Evolutionary conservation across 2,329 filamentous ascomycete genomes (phyloP), one percentile per base, ranked within the genome.

Genomic region (Alternaria ethzedia): DNA sequence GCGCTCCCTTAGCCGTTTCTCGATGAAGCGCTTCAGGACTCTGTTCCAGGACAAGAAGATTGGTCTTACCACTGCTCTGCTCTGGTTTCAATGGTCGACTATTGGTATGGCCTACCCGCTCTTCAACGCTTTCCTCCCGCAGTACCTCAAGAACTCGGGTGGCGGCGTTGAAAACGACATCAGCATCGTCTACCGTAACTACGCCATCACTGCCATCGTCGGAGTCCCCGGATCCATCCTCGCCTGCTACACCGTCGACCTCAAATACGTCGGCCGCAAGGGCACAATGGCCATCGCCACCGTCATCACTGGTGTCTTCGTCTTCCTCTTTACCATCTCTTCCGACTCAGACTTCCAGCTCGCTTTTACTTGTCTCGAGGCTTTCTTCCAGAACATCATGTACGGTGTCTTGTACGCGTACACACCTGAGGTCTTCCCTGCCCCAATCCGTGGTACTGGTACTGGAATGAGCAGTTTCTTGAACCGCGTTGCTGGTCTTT

Each of bases 81-180:
- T 95, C 51, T 94, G 91, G 91, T 91, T 94, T 79, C 89, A 89
- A 76, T 96, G 93, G 93, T 86, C 89, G 0, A 90, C 88, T 13
- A 94, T 96, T 69, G 93, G 93, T 63, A 91, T 96, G 88, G 92
- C 90, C 3, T 96, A 95, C 74, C 93, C 92, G 1, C 86, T 97
- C 2, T 97, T 95, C 86, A 96, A 96, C 79, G 91, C 91, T 56
- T 96, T 96, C 81, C 85, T 97, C n/a, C 93, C 93, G 0, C 91
- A 96, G 70, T 96, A 96, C 75, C 87, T 96, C 63, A 87, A 89
- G 23, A 86, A 88, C 59, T 86, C 87, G 25, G 82, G 82, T 11
- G 69, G 70, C 15, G 71, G 55, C 1, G 66, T 73, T 2, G 57
- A 63, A 2, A 75, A 73, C n/a, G 66, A 74, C 15, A 71, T 68